A percentile compares a stretch with the other conserved stretches of the same genome.
phyloP scores from a whole-genome alignment of 2,329 filamentous ascomycete species.

The Calonectria hawksworthii region DNA sequence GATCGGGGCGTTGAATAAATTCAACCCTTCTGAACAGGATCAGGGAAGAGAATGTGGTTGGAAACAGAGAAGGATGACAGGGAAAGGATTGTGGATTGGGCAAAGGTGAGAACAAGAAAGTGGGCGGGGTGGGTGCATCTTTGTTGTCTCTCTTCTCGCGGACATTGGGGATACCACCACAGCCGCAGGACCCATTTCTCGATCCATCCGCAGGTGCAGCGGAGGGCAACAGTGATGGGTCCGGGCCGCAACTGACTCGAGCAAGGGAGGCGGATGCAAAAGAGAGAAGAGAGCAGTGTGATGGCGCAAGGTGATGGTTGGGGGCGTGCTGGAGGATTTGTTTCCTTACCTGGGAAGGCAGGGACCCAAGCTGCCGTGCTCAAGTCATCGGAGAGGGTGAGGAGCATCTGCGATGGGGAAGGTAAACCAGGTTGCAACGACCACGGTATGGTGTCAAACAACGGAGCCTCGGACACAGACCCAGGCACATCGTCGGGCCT shows the following conservation, averaged over 20 bases:
- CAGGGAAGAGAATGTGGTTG: constrained; percentile 30
- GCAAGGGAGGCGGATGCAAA: constrained; percentile 1
- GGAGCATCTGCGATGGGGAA: constrained; percentile 41
- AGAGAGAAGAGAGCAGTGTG: constrained; percentile 11
- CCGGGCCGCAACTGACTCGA: constrained; percentile 11
- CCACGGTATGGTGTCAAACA: constrained; percentile 39
- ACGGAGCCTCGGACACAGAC: constrained; percentile 31
- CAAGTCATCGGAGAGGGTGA: constrained; percentile 37
- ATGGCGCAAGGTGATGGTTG: background rate
- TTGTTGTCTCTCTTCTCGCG: constrained; percentile 43
- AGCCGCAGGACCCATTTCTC: constrained; percentile 36
- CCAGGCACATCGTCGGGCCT: constrained; percentile 26
- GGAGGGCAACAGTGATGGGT: constrained; percentile 25
- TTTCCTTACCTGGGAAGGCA: constrained; percentile 43
- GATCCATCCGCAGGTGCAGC: constrained; percentile 33
- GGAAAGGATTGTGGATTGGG: constrained; percentile 28
- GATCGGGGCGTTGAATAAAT: constrained; percentile 34
- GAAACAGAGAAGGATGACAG: constrained; percentile 36
- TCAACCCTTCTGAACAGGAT: constrained; percentile 31
- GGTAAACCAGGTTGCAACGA: constrained; percentile 29
- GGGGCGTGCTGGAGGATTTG: constrained; percentile 26
- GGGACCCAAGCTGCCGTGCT: constrained; percentile 31
- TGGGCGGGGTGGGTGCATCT: constrained; percentile 37
- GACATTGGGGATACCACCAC: constrained; percentile 34
- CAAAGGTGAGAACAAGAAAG: constrained; percentile 38